These are phyloP conservation scores for Colletotrichum spinosum DNA, from an alignment of 2,329 filamentous ascomycete species.

Conservation along the genomic window DNA sequence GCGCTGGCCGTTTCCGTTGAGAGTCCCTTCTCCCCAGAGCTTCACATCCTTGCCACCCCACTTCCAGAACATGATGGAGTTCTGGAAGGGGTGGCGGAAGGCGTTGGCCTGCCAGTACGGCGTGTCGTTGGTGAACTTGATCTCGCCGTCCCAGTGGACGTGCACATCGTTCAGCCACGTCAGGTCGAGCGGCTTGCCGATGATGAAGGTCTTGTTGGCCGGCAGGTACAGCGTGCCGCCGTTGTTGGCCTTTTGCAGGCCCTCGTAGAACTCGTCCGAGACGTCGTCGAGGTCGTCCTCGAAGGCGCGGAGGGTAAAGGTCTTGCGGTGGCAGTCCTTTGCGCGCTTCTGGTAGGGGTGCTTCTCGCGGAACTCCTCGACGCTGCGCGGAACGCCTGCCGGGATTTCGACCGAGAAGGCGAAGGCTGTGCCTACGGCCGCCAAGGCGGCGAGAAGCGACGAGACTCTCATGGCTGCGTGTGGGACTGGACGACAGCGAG, in stretches of 20 bases:
- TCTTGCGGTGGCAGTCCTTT: slow-evolving; percentile 33
- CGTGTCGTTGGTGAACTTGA: slow-evolving; percentile 70
- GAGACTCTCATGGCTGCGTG: slow-evolving; percentile 39
- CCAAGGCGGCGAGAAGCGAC: slow-evolving; percentile 37
- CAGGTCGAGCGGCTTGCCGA: slow-evolving; percentile 72
- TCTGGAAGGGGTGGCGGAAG: slow-evolving; percentile 73
- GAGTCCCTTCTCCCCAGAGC: slow-evolving; percentile 65
- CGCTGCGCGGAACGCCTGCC: slow-evolving; percentile 42
- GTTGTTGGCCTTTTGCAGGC: slow-evolving; percentile 59
- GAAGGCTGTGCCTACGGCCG: slow-evolving; percentile 33
- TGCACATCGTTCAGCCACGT: slow-evolving; percentile 72
- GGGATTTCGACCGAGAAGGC: slow-evolving; percentile 34
- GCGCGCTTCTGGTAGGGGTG: slow-evolving; percentile 62
- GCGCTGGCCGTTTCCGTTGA: slow-evolving; percentile 70
- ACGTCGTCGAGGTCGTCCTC: slow-evolving; percentile 57
- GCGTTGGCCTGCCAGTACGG: slow-evolving; percentile 74
- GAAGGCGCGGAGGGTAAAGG: slow-evolving; percentile 32
- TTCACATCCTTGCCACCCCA: slow-evolving; percentile 75
- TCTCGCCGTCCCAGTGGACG: slow-evolving; percentile 55
- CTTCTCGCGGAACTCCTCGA: slow-evolving; percentile 49
- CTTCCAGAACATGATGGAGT: slow-evolving; percentile 75
- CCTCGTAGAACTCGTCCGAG: slow-evolving; percentile 53
- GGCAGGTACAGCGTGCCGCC: slow-evolving; percentile 70
- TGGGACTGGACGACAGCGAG: slow-evolving; percentile 2
- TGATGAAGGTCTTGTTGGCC: slow-evolving; percentile 64